Conservation (phyloP, 2,329 filamentous ascomycete species). For the Sarocladium brachiariae region DNA sequence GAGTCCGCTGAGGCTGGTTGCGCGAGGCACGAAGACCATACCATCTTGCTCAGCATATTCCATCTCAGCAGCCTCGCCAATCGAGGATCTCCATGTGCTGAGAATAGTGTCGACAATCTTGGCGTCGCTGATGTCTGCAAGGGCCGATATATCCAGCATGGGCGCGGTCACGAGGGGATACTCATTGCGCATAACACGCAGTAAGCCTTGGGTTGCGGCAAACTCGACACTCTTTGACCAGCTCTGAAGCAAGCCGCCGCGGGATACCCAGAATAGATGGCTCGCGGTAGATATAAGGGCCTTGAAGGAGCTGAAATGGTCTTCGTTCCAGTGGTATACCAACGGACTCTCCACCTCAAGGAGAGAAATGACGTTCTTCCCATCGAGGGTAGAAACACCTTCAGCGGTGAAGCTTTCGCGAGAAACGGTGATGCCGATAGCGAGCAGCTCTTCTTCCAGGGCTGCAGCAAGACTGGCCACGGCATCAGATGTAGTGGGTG, state of each 20-base stretch:
- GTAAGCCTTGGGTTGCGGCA: conserved; percentile 12
- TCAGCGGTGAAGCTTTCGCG: conserved; percentile 9
- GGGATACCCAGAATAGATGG: conserved; percentile 15
- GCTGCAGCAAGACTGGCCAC: background rate
- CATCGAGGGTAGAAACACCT: conserved; percentile 6
- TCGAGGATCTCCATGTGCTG: background rate
- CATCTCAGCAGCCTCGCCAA: conserved; percentile 10
- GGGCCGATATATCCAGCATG: conserved; percentile 9
- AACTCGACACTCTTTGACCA: conserved; percentile 13
- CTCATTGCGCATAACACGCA: conserved; percentile 15
- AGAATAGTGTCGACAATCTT: background rate
- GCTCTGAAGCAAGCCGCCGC: conserved; percentile 10
- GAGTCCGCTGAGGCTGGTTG: conserved; percentile 10
- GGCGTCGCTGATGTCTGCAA: conserved; percentile 1
- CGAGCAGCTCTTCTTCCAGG: background rate
- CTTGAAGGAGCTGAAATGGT: conserved; percentile 11
- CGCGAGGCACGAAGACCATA: conserved; percentile 11
- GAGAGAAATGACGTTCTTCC: conserved; percentile 12
- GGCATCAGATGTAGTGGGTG: too few species aligned
- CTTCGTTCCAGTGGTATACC: conserved; percentile 11
- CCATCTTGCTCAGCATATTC: conserved; percentile 14
- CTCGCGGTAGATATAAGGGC: conserved; percentile 10
- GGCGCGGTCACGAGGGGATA: conserved; percentile 11
- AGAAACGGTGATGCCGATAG: background rate
- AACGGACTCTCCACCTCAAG: conserved; percentile 12